Conservation (phyloP, 495 filamentous ascomycete genomes). For the Pyronema omphalodes region DNA sequence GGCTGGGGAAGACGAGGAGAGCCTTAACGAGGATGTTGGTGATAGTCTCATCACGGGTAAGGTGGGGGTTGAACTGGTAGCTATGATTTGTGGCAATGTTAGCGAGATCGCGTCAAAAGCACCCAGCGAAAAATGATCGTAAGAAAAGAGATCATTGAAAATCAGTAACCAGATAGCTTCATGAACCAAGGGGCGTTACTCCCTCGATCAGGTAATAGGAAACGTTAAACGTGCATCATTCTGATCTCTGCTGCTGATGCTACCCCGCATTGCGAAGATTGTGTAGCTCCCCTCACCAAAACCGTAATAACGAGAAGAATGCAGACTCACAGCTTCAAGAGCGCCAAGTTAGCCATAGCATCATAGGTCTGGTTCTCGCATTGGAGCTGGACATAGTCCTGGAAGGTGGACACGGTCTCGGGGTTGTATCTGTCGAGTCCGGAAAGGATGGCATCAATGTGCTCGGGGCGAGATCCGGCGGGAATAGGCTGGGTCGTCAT, state of each 20-base stretch:
- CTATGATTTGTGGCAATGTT: constrained; percentile 29
- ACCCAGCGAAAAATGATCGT: neutral
- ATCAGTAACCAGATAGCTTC: constrained; percentile 2
- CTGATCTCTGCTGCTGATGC: constrained; percentile 24
- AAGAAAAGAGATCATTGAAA: neutral
- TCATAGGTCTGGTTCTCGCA: constrained; percentile 90
- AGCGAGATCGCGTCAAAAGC: neutral
- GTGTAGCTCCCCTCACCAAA: neutral
- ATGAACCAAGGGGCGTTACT: constrained; percentile 29
- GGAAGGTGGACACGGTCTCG: constrained; percentile 81
- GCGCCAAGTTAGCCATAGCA: constrained; percentile 84
- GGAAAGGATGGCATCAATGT: constrained; percentile 80
- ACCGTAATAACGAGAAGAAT: constrained; percentile 8
- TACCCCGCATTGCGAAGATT: neutral
- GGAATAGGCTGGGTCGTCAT: constrained; percentile 24
- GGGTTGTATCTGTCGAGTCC: constrained; percentile 98
- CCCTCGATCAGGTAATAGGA: constrained; percentile 88
- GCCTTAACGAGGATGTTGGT: constrained; percentile 98
- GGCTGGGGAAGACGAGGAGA: constrained; percentile 89
- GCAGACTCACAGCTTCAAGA: constrained; percentile 84
- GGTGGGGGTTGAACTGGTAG: constrained; percentile 99
- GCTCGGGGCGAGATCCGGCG: constrained; percentile 45
- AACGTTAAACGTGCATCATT: constrained; percentile 73
- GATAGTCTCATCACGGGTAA: constrained; percentile 83
- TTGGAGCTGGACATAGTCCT: constrained; percentile 86